Percentiles rank a stretch among this genome's conserved stretches.
These are phyloP conservation scores for Rhizopogon salebrosus DNA, from an alignment of 768 basidiomycete species.

Conservation along the genomic window DNA sequence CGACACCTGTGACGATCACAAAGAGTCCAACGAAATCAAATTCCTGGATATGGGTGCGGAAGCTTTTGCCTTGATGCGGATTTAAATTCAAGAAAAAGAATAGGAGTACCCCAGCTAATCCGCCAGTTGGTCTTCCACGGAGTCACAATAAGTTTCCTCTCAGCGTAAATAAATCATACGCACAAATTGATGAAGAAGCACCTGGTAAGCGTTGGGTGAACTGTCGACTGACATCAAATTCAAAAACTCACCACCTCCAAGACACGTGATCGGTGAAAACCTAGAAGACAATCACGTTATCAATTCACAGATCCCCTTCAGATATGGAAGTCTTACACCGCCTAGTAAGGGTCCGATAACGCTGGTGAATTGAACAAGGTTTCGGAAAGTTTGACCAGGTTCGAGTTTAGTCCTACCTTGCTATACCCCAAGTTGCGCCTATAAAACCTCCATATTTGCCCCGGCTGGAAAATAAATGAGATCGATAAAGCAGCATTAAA, in stretches of 20 bases:
- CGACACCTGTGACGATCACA: slow-evolving; percentile 28
- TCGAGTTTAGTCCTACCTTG: slow-evolving; percentile 19
- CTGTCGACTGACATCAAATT: background rate
- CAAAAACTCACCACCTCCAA: slow-evolving; percentile 34
- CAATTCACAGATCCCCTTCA: background rate
- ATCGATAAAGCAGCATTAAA: background rate
- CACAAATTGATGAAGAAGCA: slow-evolving; percentile 34
- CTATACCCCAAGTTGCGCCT: slow-evolving; percentile 37
- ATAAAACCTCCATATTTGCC: slow-evolving; percentile 35
- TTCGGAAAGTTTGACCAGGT: background rate
- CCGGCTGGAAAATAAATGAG: slow-evolving; percentile 19
- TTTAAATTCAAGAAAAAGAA: slow-evolving; percentile 33
- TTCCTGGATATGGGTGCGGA: slow-evolving; percentile 25
- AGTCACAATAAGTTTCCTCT: background rate
- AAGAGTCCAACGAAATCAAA: slow-evolving; percentile 38
- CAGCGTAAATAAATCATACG: background rate
- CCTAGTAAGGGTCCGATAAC: slow-evolving; percentile 40
- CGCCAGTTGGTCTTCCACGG: slow-evolving; percentile 30
- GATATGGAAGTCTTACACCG: slow-evolving; percentile 19
- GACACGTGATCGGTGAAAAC: slow-evolving; percentile 29
- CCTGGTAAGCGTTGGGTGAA: slow-evolving; percentile 14
- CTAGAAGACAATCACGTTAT: slow-evolving; percentile 9
- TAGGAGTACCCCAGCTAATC: slow-evolving; percentile 23
- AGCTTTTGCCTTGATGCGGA: slow-evolving; percentile 24
- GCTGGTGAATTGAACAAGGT: slow-evolving; percentile 9